Evolutionary conservation across 2,329 filamentous ascomycete genomes (phyloP), one percentile per base, ranked within the genome.

Genomic region (Fusarium acutatum): DNA sequence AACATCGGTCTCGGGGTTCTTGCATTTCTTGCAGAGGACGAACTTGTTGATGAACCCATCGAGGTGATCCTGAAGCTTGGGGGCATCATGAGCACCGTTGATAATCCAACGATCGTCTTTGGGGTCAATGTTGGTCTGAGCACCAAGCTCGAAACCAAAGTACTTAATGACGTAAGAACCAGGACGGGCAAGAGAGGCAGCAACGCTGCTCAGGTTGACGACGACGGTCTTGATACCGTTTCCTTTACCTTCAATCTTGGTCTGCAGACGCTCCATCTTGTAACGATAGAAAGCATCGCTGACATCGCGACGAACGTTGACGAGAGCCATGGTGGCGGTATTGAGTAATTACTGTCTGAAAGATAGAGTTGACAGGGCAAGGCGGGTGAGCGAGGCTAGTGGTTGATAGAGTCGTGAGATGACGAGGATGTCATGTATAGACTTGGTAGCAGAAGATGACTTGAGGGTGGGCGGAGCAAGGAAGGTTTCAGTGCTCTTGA

Each of bases 81-180:
- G 86, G 72, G 96, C 92, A 77, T 99, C 96, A 83, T 99, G 96
- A 77, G 96, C 94, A 82, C 96, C 96, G 86, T 99, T 99, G 90
- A 99, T 98, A 86, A 99, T 99, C 96, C 96, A 99, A 83, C 96
- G 96, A 83, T 99, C 96, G 83, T 98, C 96, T 80, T 94, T 92
- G 76, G 96, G 96, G 82, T 98, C 96, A 79, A 95, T 95, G 87
- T 98, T 98, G 87, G 96, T 98, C 88, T 98, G 96, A 79, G 96
- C 96, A 83, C 96, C 96, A 67, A 99, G 92, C 86, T 99, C 96
- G 83, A 99, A 98, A 79, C 96, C 96, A 81, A 99, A 99, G 88
- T 97, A 99, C 88, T 99, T 99, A 92, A 99, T 98, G 82, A 99
- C 90, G 84, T 98, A 97, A 81, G 94, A 89, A 75, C 95, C 94